Evolutionary conservation across 441 rosid genomes (phyloP).

Genomic region (Brassica balearica): DNA sequence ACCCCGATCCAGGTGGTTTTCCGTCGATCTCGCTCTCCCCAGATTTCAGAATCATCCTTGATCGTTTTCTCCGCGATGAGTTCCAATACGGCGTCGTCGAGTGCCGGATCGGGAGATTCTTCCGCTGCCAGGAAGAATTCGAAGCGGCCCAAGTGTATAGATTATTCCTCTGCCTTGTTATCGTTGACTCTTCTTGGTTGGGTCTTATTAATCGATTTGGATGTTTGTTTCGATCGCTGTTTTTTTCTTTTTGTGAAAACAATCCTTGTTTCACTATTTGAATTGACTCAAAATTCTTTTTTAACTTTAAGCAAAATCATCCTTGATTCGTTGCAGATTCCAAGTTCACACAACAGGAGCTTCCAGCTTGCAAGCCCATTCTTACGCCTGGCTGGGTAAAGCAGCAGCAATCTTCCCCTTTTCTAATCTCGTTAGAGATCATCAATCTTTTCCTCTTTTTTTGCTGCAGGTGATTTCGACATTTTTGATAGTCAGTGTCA

Average conservation of each 20-base stretch:
- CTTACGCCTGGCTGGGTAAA: slow-evolving; percentile 94
- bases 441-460: not conserved
- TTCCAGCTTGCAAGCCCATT: slow-evolving; percentile 98
- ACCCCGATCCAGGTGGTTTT: too few species aligned
- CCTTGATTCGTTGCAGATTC: slow-evolving; percentile 65
- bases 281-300: not conserved
- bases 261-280: not conserved
- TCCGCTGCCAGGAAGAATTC: slow-evolving; percentile 66
- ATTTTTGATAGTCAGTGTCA: slow-evolving; percentile 84
- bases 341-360: slow-evolving; percentile 93
- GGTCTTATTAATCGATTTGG: slow-evolving; percentile 12
- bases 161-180: not conserved
- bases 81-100: slow-evolving; percentile 65
- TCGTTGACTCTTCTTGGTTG: slow-evolving; percentile 27
- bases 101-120: slow-evolving; percentile 73
- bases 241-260: not conserved
- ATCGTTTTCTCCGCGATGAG: slow-evolving; percentile 48
- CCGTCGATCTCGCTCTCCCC: not conserved
- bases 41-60: too few species aligned
- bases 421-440: not conserved
- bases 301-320: too few species aligned
- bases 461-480: slow-evolving; percentile 78
- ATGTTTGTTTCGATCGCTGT: slow-evolving; percentile 6
- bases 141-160: slow-evolving; percentile 80
- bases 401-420: slow-evolving; percentile 1